These are phyloP conservation scores for Cryptococcus neoformans DNA, from an alignment of 1,284 basidiomycete genomes.

Conservation along the genomic window DNA sequence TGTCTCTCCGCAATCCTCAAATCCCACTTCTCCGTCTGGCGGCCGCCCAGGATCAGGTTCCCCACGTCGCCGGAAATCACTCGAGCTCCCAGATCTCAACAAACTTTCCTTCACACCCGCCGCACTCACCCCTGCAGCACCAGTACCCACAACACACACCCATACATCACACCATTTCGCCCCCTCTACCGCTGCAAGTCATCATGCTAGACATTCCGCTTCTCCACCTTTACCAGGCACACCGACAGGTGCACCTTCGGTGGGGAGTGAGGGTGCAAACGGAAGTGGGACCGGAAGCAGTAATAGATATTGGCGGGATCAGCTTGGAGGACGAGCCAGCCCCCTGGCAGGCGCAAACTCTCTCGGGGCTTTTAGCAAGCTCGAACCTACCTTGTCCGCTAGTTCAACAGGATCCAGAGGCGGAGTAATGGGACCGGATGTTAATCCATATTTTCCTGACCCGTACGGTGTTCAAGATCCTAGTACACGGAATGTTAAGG, in stretches of 20 bases:
- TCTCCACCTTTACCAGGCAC: slow-evolving; percentile 1
- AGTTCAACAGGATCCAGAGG: slow-evolving; percentile 2
- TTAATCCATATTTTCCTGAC: slow-evolving; percentile 38
- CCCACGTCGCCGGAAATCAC: slow-evolving; percentile 44
- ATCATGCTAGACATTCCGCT: slow-evolving; percentile 2
- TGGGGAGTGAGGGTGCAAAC: neutral
- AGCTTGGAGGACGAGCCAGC: slow-evolving; percentile 24
- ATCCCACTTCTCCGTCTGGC: slow-evolving; percentile 42
- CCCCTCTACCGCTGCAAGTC: slow-evolving; percentile 8
- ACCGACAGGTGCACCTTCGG: neutral
- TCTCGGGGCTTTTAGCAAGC: slow-evolving; percentile 30
- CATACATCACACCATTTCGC: slow-evolving; percentile 37
- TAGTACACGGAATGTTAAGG: neutral
- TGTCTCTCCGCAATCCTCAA: slow-evolving; percentile 35
- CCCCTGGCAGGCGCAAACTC: slow-evolving; percentile 23
- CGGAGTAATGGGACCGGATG: neutral
- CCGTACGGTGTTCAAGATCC: slow-evolving; percentile 11
- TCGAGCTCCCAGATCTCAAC: slow-evolving; percentile 49
- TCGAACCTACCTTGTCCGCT: slow-evolving; percentile 17
- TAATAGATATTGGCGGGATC: slow-evolving; percentile 27
- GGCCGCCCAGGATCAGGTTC: slow-evolving; percentile 25
- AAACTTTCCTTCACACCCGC: slow-evolving; percentile 45
- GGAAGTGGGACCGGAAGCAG: neutral
- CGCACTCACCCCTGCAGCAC: slow-evolving; percentile 26
- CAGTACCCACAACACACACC: slow-evolving; percentile 39